Evolutionary conservation across 805 yeast species (phyloP).

Genomic region (Torulaspora microellipsoides): DNA sequence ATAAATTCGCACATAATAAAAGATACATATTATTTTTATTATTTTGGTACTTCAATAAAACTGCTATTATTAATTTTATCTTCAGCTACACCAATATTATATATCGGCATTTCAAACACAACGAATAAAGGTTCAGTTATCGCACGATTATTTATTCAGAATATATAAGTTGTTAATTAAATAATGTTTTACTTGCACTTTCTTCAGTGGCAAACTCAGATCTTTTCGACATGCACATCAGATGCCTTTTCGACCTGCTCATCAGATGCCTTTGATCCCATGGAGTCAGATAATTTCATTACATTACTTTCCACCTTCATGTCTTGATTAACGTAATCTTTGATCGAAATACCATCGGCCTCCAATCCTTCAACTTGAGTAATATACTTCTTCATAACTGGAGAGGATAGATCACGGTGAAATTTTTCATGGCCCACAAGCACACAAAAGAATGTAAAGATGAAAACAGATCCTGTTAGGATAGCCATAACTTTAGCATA

Average conservation of each 20-base stretch:
- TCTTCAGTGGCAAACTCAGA: too few relatives aligned
- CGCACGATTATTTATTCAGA: too few relatives aligned
- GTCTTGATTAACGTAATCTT: slow-evolving; percentile 1
- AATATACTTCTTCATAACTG: slow-evolving; percentile 31
- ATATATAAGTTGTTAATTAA: too few relatives aligned
- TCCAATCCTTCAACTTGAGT: slow-evolving; percentile 20
- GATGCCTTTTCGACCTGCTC: slow-evolving; percentile 10
- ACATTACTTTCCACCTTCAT: slow-evolving; percentile 4
- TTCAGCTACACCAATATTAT: too few relatives aligned
- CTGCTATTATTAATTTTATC: too few relatives aligned
- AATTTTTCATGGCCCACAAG: slow-evolving; percentile 56
- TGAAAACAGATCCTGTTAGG: slow-evolving; percentile 62
- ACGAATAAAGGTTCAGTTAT: too few relatives aligned
- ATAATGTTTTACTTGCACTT: too few relatives aligned
- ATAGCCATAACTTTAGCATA: slow-evolving; percentile 71
- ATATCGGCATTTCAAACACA: too few relatives aligned
- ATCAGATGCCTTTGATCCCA: slow-evolving; percentile 9
- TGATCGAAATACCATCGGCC: slow-evolving; percentile 7
- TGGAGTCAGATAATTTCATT: slow-evolving; percentile 8
- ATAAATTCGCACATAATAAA: too few relatives aligned
- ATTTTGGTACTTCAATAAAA: too few relatives aligned
- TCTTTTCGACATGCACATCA: too few relatives aligned
- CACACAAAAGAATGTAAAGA: slow-evolving; percentile 43
- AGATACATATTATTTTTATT: too few relatives aligned
- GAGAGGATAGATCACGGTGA: slow-evolving; percentile 36